Evolutionary conservation across 306 rosid genomes (phyloP).

Genomic region (Acmispon strigosus): DNA sequence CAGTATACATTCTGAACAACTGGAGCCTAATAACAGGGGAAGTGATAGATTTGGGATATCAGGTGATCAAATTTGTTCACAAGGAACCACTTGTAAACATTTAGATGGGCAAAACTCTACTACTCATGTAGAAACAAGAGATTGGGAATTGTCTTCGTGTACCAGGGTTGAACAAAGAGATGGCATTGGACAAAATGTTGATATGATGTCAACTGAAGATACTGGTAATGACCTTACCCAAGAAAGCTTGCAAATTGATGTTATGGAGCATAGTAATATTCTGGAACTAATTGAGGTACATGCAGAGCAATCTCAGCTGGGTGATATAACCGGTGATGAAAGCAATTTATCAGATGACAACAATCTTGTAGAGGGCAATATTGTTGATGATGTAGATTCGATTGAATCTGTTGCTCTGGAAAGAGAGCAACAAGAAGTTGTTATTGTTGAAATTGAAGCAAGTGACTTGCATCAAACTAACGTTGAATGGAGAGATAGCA

Average conservation of each 20-base stretch:
- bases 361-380: slow-evolving; percentile 23
- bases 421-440: slow-evolving; percentile 45
- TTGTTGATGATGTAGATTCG: slow-evolving; percentile 26
- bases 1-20: slow-evolving; percentile 34
- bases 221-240: slow-evolving; percentile 10
- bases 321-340: slow-evolving; percentile 25
- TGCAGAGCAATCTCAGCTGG: slow-evolving; percentile 39
- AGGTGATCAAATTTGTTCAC: slow-evolving; percentile 28
- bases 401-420: slow-evolving; percentile 42
- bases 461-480: slow-evolving; percentile 40
- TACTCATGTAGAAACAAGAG: neutral
- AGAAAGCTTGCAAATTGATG: slow-evolving; percentile 36
- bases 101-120: slow-evolving; percentile 22
- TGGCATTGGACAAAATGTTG: too few species aligned
- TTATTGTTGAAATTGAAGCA: slow-evolving; percentile 39
- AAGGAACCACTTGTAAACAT: slow-evolving; percentile 31
- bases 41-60: slow-evolving; percentile 33
- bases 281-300: slow-evolving; percentile 32
- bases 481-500: slow-evolving; percentile 37
- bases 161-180: too few species aligned
- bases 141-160: too few species aligned
- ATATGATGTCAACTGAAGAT: slow-evolving; percentile 12
- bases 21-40: slow-evolving; percentile 29
- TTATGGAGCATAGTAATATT: slow-evolving; percentile 24
- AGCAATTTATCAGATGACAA: slow-evolving; percentile 24